These are phyloP conservation scores for Tuber microsphaerosporum DNA, from an alignment of 495 filamentous ascomycete genomes.

Conservation along the genomic window DNA sequence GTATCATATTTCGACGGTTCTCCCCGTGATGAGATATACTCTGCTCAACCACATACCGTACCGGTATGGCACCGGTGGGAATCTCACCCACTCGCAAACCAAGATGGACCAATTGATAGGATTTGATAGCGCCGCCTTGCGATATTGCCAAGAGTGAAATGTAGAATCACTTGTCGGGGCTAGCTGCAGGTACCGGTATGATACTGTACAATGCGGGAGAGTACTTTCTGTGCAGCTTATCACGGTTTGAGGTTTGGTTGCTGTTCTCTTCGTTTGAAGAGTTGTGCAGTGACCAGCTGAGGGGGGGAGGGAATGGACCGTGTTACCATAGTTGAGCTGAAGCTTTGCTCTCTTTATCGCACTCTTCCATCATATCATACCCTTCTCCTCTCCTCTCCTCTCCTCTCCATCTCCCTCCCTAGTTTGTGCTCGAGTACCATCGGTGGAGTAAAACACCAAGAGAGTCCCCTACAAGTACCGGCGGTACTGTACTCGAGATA, in stretches of 20 bases:
- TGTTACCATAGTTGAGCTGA: background rate
- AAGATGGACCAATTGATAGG: constrained; percentile 1
- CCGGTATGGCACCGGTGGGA: background rate
- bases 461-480: background rate
- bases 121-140: background rate
- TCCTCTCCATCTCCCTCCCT: background rate
- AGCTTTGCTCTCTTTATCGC: background rate
- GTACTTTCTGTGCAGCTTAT: background rate
- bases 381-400: too few relatives aligned
- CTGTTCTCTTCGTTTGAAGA: background rate
- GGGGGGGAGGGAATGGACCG: background rate
- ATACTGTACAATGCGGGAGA: background rate
- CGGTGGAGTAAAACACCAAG: background rate
- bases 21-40: background rate
- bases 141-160: background rate
- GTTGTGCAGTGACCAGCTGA: background rate
- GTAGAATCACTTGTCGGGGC: background rate
- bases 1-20: background rate
- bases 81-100: background rate
- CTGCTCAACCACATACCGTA: background rate
- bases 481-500: background rate
- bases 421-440: background rate
- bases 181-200: background rate
- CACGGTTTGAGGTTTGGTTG: background rate
- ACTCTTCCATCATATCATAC: background rate